Evolutionary conservation across 2,329 filamentous ascomycete genomes (phyloP), one percentile per base, ranked within the genome.

Genomic region (Fusarium guadeloupense): DNA sequence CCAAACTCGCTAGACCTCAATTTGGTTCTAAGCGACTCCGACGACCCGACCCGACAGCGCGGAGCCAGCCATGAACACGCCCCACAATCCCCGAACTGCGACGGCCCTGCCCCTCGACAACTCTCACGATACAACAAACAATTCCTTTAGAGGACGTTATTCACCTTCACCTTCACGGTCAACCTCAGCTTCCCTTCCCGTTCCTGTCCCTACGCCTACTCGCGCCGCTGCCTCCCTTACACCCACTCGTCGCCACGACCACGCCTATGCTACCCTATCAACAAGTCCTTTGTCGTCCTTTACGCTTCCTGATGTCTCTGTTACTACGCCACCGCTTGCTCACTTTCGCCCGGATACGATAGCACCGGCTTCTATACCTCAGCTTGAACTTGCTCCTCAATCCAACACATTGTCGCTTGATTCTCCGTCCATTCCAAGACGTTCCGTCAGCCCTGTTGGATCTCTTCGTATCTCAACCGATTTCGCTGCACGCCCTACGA

Each of bases 401-500:
- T 25, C 55, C 35, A 47, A 21, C 28, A 34, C 44, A 21, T 46
- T 70, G 33, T 31, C 47, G 33, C 46, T 61, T 28, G 47, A 49
- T 16, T 53, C 59, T 30, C 61, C 45, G 33, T 43, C 56, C 31
- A 30, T 50, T 20, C 59, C 60, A 17, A 55, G 54, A 44, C 58
- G 54, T 14, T 59, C 63, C 16, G 43, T 58, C 37, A 68, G 56
- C 34, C 68, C 61, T 17, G 44, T 60, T 6, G 67, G 71, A 17
- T 66, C 73, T 17, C 70, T 81, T 14, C 71, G 74, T 39, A 75
- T 81, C 46, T 75, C 75, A 8, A 80, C 78, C 43, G 74, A 78
- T 52, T 59, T 76, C 31, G 23, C 65, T 10, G 53, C 47, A 20
- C 63, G 56, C 57, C 54, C 70, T 65, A 56, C 54, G 50, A 37